A percentile compares a stretch with the other conserved stretches of the same genome.
phyloP scores from a whole-genome alignment of 2,329 filamentous ascomycete species.

The Fusarium sacchari region DNA sequence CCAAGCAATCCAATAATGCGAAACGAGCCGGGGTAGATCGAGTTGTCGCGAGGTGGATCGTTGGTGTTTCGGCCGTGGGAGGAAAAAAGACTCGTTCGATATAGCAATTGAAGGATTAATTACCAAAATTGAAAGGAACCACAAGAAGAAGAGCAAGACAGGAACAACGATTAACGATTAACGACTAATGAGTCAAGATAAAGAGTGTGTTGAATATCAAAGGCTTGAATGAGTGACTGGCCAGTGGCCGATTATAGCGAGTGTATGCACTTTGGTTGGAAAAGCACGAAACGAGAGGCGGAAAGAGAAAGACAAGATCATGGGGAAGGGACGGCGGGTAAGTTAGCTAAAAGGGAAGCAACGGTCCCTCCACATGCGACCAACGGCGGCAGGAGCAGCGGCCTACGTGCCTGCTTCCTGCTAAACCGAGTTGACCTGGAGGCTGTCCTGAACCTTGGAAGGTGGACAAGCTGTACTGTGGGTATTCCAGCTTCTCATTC shows the following conservation, averaged over 20 bases:
- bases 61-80: slow-evolving; percentile 23
- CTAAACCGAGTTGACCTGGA: not conserved
- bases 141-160: slow-evolving; percentile 30
- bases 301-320: slow-evolving; percentile 38
- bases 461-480: slow-evolving; percentile 24
- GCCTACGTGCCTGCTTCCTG: slow-evolving; percentile 10
- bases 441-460: slow-evolving; percentile 8
- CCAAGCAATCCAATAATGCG: slow-evolving; percentile 24
- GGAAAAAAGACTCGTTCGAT: slow-evolving; percentile 20
- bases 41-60: slow-evolving; percentile 32
- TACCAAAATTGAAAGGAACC: slow-evolving; percentile 23
- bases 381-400: slow-evolving; percentile 35
- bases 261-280: slow-evolving; percentile 40
- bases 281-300: slow-evolving; percentile 33
- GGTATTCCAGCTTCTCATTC: slow-evolving; percentile 16
- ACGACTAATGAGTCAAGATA: slow-evolving; percentile 23
- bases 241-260: slow-evolving; percentile 43
- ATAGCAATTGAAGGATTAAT: slow-evolving; percentile 11
- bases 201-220: slow-evolving; percentile 39
- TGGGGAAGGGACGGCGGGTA: slow-evolving; percentile 41
- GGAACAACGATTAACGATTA: slow-evolving; percentile 10
- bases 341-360: slow-evolving; percentile 37
- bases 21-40: slow-evolving; percentile 25
- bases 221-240: slow-evolving; percentile 43
- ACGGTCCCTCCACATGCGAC: slow-evolving; percentile 39